These are phyloP conservation scores for Ustilago curta DNA, from an alignment of 1,284 basidiomycete species.

Conservation along the genomic window DNA sequence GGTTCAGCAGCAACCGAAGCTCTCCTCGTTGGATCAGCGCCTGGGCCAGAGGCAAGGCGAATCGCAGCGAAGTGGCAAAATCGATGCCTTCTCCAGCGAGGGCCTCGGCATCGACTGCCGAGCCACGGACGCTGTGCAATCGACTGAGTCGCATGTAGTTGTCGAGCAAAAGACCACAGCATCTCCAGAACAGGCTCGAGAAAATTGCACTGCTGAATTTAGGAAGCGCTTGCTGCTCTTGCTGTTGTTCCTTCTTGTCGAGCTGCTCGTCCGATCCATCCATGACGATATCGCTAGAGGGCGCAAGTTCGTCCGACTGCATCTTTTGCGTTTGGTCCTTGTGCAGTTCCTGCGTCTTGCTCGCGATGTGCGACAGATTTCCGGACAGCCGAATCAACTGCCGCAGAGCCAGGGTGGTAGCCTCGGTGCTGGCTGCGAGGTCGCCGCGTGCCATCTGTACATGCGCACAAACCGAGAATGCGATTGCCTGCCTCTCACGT, in stretches of 20 bases:
- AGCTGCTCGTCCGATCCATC: conserved; percentile 1
- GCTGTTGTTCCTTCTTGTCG: conserved; percentile 3
- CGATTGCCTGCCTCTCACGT: conserved; percentile 45
- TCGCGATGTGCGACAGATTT: conserved; percentile 27
- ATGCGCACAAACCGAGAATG: conserved; percentile 23
- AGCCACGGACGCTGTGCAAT: conserved; percentile 59
- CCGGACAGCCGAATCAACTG: conserved; percentile 31
- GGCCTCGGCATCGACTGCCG: conserved; percentile 58
- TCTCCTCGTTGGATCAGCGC: conserved; percentile 56
- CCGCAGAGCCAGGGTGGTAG: conserved; percentile 38
- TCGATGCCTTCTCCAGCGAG: conserved; percentile 60
- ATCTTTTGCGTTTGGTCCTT: conserved; percentile 1
- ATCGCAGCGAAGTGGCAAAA: conserved; percentile 40
- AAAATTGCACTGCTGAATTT: conserved; percentile 32
- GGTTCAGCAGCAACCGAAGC: conserved; percentile 44
- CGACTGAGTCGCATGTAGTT: conserved; percentile 44
- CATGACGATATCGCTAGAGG: conserved; percentile 34
- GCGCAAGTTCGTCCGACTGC: conserved; percentile 9
- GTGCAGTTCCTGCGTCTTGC: conserved; percentile 14
- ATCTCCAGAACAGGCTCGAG: conserved; percentile 41
- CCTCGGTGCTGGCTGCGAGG: conserved; percentile 35
- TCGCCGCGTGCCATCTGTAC: conserved; percentile 39
- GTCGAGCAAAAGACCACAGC: conserved; percentile 26
- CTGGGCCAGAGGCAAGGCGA: conserved; percentile 41
- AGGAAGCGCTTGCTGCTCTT: conserved; percentile 23